phyloP scores from a whole-genome alignment of 176 grass and related monocot species.

The Ensete glaucum region DNA sequence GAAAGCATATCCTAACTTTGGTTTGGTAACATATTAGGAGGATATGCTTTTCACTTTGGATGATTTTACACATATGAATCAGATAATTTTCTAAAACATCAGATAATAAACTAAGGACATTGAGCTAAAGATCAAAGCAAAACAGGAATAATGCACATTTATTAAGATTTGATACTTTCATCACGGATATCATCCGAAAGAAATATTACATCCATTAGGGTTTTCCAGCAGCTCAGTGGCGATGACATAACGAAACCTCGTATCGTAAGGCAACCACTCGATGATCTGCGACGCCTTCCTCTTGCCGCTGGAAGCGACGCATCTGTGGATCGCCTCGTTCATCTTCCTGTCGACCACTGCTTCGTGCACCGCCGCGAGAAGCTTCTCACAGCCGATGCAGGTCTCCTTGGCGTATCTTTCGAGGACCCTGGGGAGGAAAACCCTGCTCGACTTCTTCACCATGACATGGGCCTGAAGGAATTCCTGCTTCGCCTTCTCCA shows the following conservation, averaged over 20 bases:
- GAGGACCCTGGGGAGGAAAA: constrained; percentile 57
- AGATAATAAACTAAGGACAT: too few species aligned
- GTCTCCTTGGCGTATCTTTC: constrained; percentile 73
- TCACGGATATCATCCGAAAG: not conserved
- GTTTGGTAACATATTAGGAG: too few species aligned
- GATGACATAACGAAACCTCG: constrained; percentile 71
- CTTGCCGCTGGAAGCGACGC: constrained; percentile 25
- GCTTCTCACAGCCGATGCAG: constrained; percentile 35
- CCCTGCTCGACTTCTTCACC: constrained; percentile 54
- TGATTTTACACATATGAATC: too few species aligned
- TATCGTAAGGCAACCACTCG: constrained; percentile 88
- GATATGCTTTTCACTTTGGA: too few species aligned
- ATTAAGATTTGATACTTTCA: too few species aligned
- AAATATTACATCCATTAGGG: constrained; percentile 16
- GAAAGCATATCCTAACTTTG: too few species aligned
- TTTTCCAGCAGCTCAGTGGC: constrained; percentile 44
- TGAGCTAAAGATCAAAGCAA: too few species aligned
- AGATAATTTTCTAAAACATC: too few species aligned
- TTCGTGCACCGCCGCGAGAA: constrained; percentile 52
- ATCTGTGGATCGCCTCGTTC: constrained; percentile 37
- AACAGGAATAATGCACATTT: too few species aligned
- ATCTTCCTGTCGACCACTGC: constrained; percentile 29
- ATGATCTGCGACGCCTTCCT: constrained; percentile 65
- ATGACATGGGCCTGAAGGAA: constrained; percentile 64
- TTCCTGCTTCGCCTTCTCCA: constrained; percentile 77